Evolutionary conservation across 805 yeast species (phyloP), one percentile per base, ranked within the genome.

Genomic region (Candida orba): DNA sequence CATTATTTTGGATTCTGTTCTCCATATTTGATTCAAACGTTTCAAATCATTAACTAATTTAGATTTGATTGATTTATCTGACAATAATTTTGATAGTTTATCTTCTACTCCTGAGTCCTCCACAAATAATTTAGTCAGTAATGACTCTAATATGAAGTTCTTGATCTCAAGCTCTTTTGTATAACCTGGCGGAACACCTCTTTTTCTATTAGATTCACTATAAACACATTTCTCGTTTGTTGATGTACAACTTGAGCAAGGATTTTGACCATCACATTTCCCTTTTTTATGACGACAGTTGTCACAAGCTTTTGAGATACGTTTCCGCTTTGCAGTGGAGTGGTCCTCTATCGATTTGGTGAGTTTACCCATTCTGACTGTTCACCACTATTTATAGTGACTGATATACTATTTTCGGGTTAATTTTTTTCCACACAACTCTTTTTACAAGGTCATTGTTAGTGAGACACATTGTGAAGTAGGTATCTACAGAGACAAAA

Each of bases 301-400:
- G 10, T 42, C 34, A 32, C 41, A 42, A 10, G 41, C 39, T 67
- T 40, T 52, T 40, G 9, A 46, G 43, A 23, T 57, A 55, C 42
- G 40, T 52, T 8, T 39, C 12, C 42, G 31, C n/a, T 38, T 38
- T 4, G 29, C 6, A 14, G 13, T n/a, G 5, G 25, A 7, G 9
- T 20, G 15, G 4, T 34, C 36, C 6, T 15, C 10, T 31, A 31
- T 7, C 2, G 8, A 6, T 31, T 31, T 31, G 15, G 34, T 15
- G 34, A 18, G 34, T 17, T 27, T 27, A 27, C 13, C 13, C 29
- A 27, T 27, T 2, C 14, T 10, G 9, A 27, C 12, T 27, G 14
- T 5, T 10, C 13, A 27, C 29, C 3, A 15, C n/a, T n/a, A 15
- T 31, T 30, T 3, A n/a, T 9, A 15, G 9, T 15, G 18, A 15